Evolutionary conservation across 2,329 filamentous ascomycete species (phyloP).

Genomic region (Beauveria sp.): DNA sequence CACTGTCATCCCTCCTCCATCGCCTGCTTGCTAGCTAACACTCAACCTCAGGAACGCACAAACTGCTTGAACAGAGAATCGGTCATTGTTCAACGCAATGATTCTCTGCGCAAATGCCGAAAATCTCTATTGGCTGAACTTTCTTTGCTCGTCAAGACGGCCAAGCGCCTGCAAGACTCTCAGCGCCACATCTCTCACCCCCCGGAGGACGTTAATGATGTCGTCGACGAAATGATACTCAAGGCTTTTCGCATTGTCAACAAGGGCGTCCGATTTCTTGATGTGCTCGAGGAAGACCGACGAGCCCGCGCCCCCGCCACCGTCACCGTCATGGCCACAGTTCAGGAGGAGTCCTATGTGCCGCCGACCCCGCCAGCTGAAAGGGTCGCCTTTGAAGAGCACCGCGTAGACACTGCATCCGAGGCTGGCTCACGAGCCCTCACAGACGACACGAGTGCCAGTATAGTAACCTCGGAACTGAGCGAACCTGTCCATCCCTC

Average conservation of each 20-base stretch:
- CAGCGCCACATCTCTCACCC: slow-evolving; percentile 43
- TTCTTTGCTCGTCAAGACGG: slow-evolving; percentile 79
- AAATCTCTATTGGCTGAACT: slow-evolving; percentile 86
- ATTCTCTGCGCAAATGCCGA: slow-evolving; percentile 68
- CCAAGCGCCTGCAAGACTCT: slow-evolving; percentile 74
- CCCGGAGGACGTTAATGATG: slow-evolving; percentile 57
- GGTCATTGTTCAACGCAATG: slow-evolving; percentile 63
- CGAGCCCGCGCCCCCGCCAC: slow-evolving; percentile 42
- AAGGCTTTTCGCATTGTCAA: slow-evolving; percentile 94
- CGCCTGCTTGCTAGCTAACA: neutral
- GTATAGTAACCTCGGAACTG: slow-evolving; percentile 27
- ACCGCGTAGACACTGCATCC: slow-evolving; percentile 22
- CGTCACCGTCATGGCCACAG: slow-evolving; percentile 53
- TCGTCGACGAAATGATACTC: slow-evolving; percentile 86
- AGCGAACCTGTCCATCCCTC: slow-evolving; percentile 29
- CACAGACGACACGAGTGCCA: slow-evolving; percentile 25
- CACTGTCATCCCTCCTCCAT: neutral
- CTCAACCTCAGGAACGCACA: slow-evolving; percentile 62
- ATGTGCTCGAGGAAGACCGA: slow-evolving; percentile 66
- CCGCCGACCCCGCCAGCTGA: slow-evolving; percentile 59
- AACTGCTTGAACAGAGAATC: slow-evolving; percentile 82
- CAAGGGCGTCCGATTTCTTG: slow-evolving; percentile 80
- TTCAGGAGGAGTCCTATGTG: slow-evolving; percentile 49
- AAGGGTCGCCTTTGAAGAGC: slow-evolving; percentile 39
- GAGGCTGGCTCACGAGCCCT: slow-evolving; percentile 34